Base-by-base conservation (phyloP, 305 asterid genomes). In the Rubia peregrina region DNA sequence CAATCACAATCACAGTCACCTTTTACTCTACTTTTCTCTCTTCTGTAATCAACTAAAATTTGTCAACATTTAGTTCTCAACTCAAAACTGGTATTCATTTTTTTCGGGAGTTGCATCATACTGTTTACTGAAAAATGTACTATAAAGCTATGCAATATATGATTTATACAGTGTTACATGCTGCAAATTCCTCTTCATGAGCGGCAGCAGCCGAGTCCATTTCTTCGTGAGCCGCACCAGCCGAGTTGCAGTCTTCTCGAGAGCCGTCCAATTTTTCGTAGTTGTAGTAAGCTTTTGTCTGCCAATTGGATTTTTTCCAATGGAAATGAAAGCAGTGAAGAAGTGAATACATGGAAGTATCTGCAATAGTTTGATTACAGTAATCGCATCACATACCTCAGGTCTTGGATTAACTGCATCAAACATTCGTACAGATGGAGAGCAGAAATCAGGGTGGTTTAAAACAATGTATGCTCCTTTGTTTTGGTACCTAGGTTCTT, bases 361-460 rank as follows among this genome's bases (percentile, higher is more conserved):
- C 53, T 55, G n/a, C n/a, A 42, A 21, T n/a, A 24, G 19, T 24
- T 46, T 67, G 59, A 24, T 48, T 67, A 19, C 33, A 51, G 72
- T 30, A 17, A 19, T 11, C 6, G 36, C 14, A 51, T 33, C 43
- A 9, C 19, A 9, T 68, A 68, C 72, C 72, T 51, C 41, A 40
- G 62, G 62, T 51, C 71, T 67, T 67, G 61, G 61, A n/a, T 49
- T 48, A 38, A 67, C 71, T 26, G 71, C 71, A 46, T 67, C 61
- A 48, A 67, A 67, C 33, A 21, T 48, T 16, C 61, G 61, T 49
- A 67, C 61, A 9, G 71, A 67, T 48, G 71, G 71, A 67, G 71
- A 16, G 14, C 48, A 61, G n/a, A 67, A 67, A 30, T 67, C 71
- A 1, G 71, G 71, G 61, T 67, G 71, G 41, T 48, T 21, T 26